Percentiles rank a stretch among this genome's conserved stretches.
Conservation (phyloP, 441 rosid species). For the Dalechampia spathulata region DNA sequence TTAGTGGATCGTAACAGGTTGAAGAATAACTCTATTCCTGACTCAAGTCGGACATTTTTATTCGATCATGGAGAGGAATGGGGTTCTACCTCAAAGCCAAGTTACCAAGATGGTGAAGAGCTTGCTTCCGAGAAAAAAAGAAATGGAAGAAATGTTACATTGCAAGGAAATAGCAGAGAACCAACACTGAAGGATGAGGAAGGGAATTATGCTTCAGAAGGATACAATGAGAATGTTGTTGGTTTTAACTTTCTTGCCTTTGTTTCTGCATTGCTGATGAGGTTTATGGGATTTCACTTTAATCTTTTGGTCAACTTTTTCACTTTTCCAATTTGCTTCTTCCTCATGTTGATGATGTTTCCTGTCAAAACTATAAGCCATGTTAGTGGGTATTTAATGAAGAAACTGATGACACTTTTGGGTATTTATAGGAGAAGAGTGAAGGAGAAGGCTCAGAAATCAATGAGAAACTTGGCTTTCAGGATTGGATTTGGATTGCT, state of each 20-base stretch:
- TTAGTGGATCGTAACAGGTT: too few relatives aligned
- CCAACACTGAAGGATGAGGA: not conserved
- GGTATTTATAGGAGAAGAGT: not conserved
- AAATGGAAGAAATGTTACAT: not conserved
- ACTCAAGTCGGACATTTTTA: too few relatives aligned
- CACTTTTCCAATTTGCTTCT: constrained; percentile 26
- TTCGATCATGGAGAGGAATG: too few relatives aligned
- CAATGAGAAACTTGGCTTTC: not conserved
- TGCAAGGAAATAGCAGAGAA: not conserved
- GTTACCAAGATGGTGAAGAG: not conserved
- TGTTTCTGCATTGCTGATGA: constrained; percentile 7
- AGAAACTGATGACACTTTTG: constrained; percentile 4
- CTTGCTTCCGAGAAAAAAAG: not conserved
- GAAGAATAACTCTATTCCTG: too few relatives aligned
- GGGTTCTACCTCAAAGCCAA: not conserved
- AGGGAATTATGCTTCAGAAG: too few relatives aligned
- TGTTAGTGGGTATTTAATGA: constrained; percentile 10
- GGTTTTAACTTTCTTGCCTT: constrained; percentile 12
- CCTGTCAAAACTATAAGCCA: constrained; percentile 14
- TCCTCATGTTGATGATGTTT: constrained; percentile 15
- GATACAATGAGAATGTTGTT: too few relatives aligned
- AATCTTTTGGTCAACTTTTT: constrained; percentile 16
- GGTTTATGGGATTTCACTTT: constrained; percentile 19
- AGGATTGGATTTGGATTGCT: constrained; percentile 21
- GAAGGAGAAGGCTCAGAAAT: constrained; percentile 12